Conservation (phyloP, 192 early-diverging fungal species). For the Coemansia sp. region DNA sequence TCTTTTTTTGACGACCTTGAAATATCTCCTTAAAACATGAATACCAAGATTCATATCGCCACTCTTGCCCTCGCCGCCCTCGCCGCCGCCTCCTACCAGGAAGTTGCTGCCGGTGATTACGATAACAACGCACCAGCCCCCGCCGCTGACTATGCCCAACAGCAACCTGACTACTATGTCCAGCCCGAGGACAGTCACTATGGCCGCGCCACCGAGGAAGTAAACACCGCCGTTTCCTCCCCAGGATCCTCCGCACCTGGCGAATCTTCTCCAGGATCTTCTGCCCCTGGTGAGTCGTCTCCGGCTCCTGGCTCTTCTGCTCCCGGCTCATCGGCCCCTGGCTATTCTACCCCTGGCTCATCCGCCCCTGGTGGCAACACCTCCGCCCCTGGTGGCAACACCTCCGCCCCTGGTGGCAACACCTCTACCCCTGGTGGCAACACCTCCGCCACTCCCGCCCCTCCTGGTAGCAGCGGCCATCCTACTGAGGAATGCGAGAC, state of each 20-base stretch:
- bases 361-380: constrained; percentile 11
- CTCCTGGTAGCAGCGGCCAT: constrained; percentile 9
- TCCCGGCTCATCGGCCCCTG: constrained; percentile 2
- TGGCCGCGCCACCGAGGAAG: constrained; percentile 37
- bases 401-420: neutral
- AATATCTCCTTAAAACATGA: constrained; percentile 13
- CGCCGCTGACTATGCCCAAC: constrained; percentile 11
- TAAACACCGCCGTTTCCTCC: constrained; percentile 21
- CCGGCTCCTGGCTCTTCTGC: constrained; percentile 10
- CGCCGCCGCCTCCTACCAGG: constrained; percentile 43
- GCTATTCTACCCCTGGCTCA: constrained; percentile 9
- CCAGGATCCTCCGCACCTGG: constrained; percentile 6
- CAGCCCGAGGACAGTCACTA: constrained; percentile 31
- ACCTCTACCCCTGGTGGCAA: constrained; percentile 12
- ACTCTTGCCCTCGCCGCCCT: constrained; percentile 44
- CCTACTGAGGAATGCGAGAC: constrained; percentile 7
- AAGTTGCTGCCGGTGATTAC: constrained; percentile 25
- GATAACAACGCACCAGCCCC: constrained; percentile 7
- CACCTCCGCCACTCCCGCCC: constrained; percentile 2
- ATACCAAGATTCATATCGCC: constrained; percentile 51
- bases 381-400: neutral
- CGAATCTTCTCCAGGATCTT: constrained; percentile 8
- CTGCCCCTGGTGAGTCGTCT: constrained; percentile 12
- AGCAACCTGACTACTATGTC: constrained; percentile 10
- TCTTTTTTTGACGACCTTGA: neutral